phyloP scores from a whole-genome alignment of 495 filamentous ascomycete species.

The Platismatia glauca region DNA sequence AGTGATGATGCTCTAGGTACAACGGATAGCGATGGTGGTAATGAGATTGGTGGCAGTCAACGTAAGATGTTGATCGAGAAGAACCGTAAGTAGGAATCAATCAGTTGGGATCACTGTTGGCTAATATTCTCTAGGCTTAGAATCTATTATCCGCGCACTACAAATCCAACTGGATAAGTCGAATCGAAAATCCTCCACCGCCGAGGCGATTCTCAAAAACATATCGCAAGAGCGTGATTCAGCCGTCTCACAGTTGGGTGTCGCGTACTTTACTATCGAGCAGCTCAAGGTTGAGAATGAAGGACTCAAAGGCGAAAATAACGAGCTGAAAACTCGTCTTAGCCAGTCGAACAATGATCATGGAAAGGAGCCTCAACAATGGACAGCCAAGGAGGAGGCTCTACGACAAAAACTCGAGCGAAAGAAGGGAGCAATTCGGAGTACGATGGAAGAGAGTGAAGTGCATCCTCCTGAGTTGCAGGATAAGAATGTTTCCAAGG shows the following conservation, averaged over 20 bases:
- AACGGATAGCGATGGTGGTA: conserved; percentile 34
- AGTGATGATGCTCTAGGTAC: conserved; percentile 35
- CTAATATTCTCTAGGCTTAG: conserved; percentile 39
- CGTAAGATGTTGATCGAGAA: conserved; percentile 42
- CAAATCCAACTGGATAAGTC: conserved; percentile 50
- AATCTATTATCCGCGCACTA: conserved; percentile 47
- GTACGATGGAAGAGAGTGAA: not conserved
- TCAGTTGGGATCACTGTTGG: not conserved
- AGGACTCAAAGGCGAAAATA: conserved; percentile 39
- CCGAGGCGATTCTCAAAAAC: conserved; percentile 52
- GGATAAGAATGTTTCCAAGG: not conserved
- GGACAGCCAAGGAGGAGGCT: conserved; percentile 11
- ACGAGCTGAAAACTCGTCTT: conserved; percentile 38
- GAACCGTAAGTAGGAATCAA: conserved; percentile 40
- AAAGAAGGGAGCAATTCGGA: not conserved
- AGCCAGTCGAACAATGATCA: conserved; percentile 18
- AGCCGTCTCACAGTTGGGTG: conserved; percentile 52
- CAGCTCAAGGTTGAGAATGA: conserved; percentile 54
- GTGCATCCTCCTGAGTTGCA: not conserved
- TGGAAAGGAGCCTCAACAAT: not conserved
- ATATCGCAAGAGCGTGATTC: conserved; percentile 57
- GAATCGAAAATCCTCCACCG: conserved; percentile 48
- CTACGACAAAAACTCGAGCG: conserved; percentile 9
- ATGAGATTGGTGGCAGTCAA: conserved; percentile 24
- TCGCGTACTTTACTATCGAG: conserved; percentile 54